Evolutionary conservation across 768 basidiomycete species (phyloP).

Genomic region (Boletus bicolor): DNA sequence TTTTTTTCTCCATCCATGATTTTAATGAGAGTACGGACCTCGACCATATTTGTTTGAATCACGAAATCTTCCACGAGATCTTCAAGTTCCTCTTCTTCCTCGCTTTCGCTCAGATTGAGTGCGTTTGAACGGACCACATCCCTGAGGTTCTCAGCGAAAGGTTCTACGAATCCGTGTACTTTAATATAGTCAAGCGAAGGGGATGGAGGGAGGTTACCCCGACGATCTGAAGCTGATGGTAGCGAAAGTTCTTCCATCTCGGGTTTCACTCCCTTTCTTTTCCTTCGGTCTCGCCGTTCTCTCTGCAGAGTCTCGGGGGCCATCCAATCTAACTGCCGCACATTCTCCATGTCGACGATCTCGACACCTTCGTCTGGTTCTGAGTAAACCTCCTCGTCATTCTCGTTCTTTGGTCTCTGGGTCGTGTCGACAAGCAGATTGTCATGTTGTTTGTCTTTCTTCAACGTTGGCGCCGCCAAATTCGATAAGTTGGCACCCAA

Average conservation of each 20-base stretch:
- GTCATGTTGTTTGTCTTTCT: slow-evolving; percentile 39
- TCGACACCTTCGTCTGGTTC: slow-evolving; percentile 87
- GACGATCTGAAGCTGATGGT: slow-evolving; percentile 26
- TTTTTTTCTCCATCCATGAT: background rate
- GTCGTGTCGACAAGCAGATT: slow-evolving; percentile 23
- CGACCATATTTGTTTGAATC: slow-evolving; percentile 34
- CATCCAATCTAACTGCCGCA: slow-evolving; percentile 82
- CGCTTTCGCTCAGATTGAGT: slow-evolving; percentile 69
- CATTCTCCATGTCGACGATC: slow-evolving; percentile 79
- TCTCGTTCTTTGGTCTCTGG: slow-evolving; percentile 32
- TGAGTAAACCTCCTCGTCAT: slow-evolving; percentile 72
- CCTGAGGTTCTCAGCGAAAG: background rate
- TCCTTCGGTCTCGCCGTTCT: slow-evolving; percentile 38
- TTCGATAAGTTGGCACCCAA: slow-evolving; percentile 51
- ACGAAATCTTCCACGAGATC: slow-evolving; percentile 73
- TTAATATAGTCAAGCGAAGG: background rate
- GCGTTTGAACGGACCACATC: slow-evolving; percentile 55
- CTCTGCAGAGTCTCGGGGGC: slow-evolving; percentile 72
- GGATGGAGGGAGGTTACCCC: slow-evolving; percentile 29
- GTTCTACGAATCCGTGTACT: slow-evolving; percentile 5
- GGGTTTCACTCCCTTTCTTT: slow-evolving; percentile 35
- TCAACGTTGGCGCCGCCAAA: slow-evolving; percentile 48
- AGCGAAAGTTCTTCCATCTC: slow-evolving; percentile 45
- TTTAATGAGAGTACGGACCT: slow-evolving; percentile 32
- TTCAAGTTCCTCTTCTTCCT: slow-evolving; percentile 78